Evolutionary conservation across 192 early-diverging fungal species (phyloP), one percentile per base, ranked within the genome.

Genomic region (Umbelopsis ramanniana): DNA sequence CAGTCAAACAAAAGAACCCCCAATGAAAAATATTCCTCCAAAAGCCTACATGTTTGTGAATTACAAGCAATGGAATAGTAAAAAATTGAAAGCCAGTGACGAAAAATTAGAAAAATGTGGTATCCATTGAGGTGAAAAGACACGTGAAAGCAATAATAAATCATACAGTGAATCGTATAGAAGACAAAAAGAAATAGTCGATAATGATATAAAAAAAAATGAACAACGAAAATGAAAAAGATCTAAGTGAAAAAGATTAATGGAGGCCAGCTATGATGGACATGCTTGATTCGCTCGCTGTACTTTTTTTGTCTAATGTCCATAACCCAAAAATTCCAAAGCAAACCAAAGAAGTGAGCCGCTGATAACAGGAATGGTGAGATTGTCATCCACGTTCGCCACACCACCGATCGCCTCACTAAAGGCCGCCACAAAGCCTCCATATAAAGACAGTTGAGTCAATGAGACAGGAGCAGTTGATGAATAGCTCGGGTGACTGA

Each of bases 341-440:
- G 74, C 40, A 26, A 82, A 46, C 81, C 83, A 82, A n/a, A 84
- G 70, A 26, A 79, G 69, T 22, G 52, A 35, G 14, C 60, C 83
- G 66, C 78, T 74, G 45, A 79, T 14, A 17, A 84, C 71, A n/a
- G 83, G 83, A 29, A 84, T 80, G 11, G 77, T 77, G 8, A 84
- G 53, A 72, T 84, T 84, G 66, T 84, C 83, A 74, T 84, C 83
- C 23, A 82, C 67, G 45, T 76, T 71, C 7, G 72, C 63, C 15
- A 79, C 8, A 48, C 77, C 80, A n/a, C 73, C 73, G 22, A 82
- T 72, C 17, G 69, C 74, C 72, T 84, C 83, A n/a, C 78, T 80
- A 11, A 76, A 54, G 19, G 73, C 81, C 23, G 78, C 66, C 52
- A 84, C 79, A 23, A 78, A 35, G 22, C 83, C 83, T 46, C 81